Conservation (phyloP, 148 eudicot species). For the Diospyros kaki region DNA sequence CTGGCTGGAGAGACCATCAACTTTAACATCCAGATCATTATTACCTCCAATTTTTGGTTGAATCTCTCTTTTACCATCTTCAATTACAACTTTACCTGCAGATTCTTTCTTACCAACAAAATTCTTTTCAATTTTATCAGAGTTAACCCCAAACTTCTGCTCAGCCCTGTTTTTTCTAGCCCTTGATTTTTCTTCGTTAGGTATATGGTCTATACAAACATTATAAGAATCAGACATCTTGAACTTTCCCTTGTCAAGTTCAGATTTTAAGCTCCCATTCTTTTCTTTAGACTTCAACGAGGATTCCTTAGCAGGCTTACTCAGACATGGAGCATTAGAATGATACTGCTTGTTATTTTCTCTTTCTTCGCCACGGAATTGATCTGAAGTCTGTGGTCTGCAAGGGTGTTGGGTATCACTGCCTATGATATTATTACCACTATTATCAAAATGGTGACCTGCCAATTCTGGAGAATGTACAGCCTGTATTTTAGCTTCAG, state of each 20-base stretch:
- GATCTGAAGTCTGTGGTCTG: constrained; percentile 27
- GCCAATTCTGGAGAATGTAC: constrained; percentile 21
- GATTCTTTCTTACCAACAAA: constrained; percentile 21
- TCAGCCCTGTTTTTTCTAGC: constrained; percentile 38
- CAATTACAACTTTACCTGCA: constrained; percentile 20
- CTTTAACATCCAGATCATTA: constrained; percentile 31
- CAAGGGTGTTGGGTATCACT: constrained; percentile 22
- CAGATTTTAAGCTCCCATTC: constrained; percentile 27
- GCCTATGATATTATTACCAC: constrained; percentile 22
- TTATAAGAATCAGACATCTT: constrained; percentile 37
- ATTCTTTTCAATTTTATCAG: constrained; percentile 29
- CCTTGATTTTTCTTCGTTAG: constrained; percentile 39
- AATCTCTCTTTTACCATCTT: constrained; percentile 25
- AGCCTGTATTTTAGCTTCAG: constrained; percentile 15
- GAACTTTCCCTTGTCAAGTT: constrained; percentile 35
- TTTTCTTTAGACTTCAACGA: constrained; percentile 46
- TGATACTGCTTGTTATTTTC: constrained; percentile 24
- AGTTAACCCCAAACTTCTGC: constrained; percentile 33
- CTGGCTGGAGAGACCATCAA: constrained; percentile 20
- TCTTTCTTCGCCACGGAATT: constrained; percentile 27
- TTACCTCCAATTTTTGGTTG: constrained; percentile 24
- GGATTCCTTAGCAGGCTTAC: constrained; percentile 37
- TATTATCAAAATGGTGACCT: constrained; percentile 15
- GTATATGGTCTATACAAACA: constrained; percentile 25
- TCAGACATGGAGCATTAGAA: constrained; percentile 21